Base-by-base conservation (phyloP, 805 yeast genomes). In the Lipomyces japonicus region DNA sequence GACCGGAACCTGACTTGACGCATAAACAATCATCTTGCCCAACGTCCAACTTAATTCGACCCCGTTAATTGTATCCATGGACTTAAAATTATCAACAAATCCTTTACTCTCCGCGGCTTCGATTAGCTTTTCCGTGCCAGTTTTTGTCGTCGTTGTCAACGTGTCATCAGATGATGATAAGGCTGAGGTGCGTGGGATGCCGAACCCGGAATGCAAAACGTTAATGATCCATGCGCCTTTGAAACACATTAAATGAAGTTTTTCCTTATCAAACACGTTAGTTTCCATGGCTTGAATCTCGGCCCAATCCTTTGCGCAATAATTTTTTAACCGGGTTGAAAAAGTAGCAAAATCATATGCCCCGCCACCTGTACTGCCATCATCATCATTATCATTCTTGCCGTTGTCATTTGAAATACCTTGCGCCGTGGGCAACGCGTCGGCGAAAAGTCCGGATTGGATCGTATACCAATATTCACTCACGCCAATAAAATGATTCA, bases 391-490 rank as follows among this genome's bases (percentile, higher is more conserved):
- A n/a, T n/a, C n/a, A n/a, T n/a, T n/a, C 6, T 40, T n/a, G 12
- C 25, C 32, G 6, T 34, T 34, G n/a, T n/a, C n/a, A n/a, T n/a
- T n/a, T n/a, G n/a, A n/a, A n/a, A n/a, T n/a, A n/a, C n/a, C n/a
- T n/a, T n/a, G n/a, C n/a, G n/a, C n/a, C 10, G 28, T 19, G n/a
- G 52, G 50, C 19, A 44, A 30, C 19, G 38, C 44, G 21, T 52
- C 56, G 9, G 50, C 42, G 39, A 53, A 50, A 40, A 53, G 22
- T 2, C 46, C 48, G 6, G 53, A 36, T 4, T 42, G 44, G 9
- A 50, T 53, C 0, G 97, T 88, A 65, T 93, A 91, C 97, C 97
- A 93, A 70, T 88, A 93, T 68, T 93, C 98, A 5, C 96, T 86
- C 21, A 91, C 83, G 0, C 98, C 98, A 25, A 93, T 84, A 68